Evolutionary conservation across 345 rosid genomes (phyloP).

Genomic region (Ceriops zippeliana): DNA sequence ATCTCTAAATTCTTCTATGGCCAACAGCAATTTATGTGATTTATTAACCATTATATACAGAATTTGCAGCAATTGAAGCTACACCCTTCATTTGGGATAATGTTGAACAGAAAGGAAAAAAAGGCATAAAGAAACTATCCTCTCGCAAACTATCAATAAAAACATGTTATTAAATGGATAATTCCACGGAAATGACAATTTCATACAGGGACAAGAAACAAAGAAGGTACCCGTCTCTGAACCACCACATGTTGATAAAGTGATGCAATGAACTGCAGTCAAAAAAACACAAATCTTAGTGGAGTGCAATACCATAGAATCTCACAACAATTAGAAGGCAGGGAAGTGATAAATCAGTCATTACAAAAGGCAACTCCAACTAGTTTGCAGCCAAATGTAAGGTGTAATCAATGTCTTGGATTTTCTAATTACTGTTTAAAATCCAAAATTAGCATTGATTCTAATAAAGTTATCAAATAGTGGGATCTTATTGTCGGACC

Average conservation of each 20-base stretch:
- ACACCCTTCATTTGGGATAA: not conserved
- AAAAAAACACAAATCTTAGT: conserved; percentile 13
- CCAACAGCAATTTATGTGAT: not conserved
- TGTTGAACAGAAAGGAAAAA: not conserved
- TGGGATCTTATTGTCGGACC: too few species aligned
- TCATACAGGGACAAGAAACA: not conserved
- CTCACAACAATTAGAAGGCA: too few species aligned
- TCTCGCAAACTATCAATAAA: too few species aligned
- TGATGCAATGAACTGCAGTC: conserved; percentile 78
- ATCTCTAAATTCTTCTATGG: not conserved
- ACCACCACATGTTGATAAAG: conserved; percentile 88
- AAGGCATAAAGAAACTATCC: not conserved
- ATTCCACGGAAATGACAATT: not conserved
- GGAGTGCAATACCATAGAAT: conserved; percentile 8
- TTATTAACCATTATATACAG: not conserved
- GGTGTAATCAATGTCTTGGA: not conserved
- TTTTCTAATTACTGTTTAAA: not conserved
- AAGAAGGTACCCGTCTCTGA: conserved; percentile 73
- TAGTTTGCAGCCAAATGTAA: too few species aligned
- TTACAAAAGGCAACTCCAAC: too few species aligned
- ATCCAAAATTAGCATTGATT: not conserved
- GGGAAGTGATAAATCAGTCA: too few species aligned
- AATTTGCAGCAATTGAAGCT: not conserved
- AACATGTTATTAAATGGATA: not conserved
- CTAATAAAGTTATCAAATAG: too few species aligned